Evolutionary conservation across 805 yeast species (phyloP), one percentile per base, ranked within the genome.

Genomic region (Wickerhamomyces bisporus): DNA sequence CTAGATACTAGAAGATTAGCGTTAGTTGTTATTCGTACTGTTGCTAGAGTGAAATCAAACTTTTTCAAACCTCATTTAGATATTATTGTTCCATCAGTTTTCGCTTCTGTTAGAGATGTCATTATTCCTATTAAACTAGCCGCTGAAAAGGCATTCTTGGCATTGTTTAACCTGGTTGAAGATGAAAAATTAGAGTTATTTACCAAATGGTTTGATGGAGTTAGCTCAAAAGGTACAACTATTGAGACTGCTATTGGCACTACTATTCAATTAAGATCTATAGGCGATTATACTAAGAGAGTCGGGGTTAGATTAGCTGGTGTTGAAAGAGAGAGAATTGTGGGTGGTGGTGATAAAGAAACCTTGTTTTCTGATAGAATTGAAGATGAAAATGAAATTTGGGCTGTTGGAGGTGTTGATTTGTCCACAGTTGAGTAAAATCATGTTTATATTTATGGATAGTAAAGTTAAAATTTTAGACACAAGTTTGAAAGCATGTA

Each of bases 61-160:
- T 60, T 75, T 18, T 63, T 86, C 34, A 62, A 64, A 39, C 79
- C 82, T 11, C 66, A 70, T 50, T 64, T 75, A 45, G 78, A 79
- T 47, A 44, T 61, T 0, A 50, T 91, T 36, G 86, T 73, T 4
- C 86, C 93, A 12, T 68, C 86, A 11, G 79, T 88, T 2, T 91
- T 91, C 58, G 66, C 81, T 0, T 81, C 93, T 57, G 81, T 91
- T 29, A 72, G 98, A 47, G 96, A 89, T 53, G 71, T 80, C n/a
- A 69, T 86, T 34, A 86, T 91, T 53, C 97, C 98, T 5, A 81
- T 91, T 49, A 89, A 88, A 53, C 70, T 91, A 44, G 96, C 97
- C 1, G 96, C 96, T 7, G 98, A 91, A 59, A 86, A 86, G 65
- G 88, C 94, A 1, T 88, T 74, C 58, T 58, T 89, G 47, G 77